A percentile compares a stretch with the other conserved stretches of the same genome.
Conservation (phyloP, 2,329 filamentous ascomycete genomes). For the Neonectria neomacrospora region DNA sequence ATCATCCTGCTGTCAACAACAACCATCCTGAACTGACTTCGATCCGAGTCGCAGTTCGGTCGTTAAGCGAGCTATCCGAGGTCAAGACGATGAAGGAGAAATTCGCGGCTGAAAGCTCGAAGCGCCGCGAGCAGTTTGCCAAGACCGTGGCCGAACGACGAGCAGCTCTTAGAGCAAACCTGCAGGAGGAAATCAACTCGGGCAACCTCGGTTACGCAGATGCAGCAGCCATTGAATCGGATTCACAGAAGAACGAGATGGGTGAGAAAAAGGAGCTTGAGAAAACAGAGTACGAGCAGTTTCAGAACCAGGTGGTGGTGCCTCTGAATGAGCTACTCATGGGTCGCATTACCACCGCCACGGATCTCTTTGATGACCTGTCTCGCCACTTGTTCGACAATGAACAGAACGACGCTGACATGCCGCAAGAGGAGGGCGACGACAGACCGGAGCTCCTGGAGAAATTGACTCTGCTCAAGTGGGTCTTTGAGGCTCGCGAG, state of each 20-base stretch:
- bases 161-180: slow-evolving; percentile 75
- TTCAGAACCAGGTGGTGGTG: slow-evolving; percentile 84
- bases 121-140: slow-evolving; percentile 66
- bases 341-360: slow-evolving; percentile 77
- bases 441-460: slow-evolving; percentile 94
- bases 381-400: slow-evolving; percentile 78
- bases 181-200: slow-evolving; percentile 81
- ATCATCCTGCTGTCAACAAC: slow-evolving; percentile 96
- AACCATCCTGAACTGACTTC: slow-evolving; percentile 88
- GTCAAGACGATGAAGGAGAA: slow-evolving; percentile 74
- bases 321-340: slow-evolving; percentile 85
- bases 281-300: slow-evolving; percentile 84
- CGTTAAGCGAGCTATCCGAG: slow-evolving; percentile 78
- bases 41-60: slow-evolving; percentile 79
- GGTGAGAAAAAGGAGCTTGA: slow-evolving; percentile 76
- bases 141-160: slow-evolving; percentile 64
- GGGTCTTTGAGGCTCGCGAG: slow-evolving; percentile 96
- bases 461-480: slow-evolving; percentile 93
- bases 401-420: slow-evolving; percentile 72
- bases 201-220: slow-evolving; percentile 86
- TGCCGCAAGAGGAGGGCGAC: slow-evolving; percentile 93
- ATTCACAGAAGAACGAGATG: slow-evolving; percentile 76
- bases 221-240: slow-evolving; percentile 82
- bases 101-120: slow-evolving; percentile 66
- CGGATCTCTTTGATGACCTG: slow-evolving; percentile 80